Evolutionary conservation across 306 rosid genomes (phyloP).

Genomic region (Myrica gale): DNA sequence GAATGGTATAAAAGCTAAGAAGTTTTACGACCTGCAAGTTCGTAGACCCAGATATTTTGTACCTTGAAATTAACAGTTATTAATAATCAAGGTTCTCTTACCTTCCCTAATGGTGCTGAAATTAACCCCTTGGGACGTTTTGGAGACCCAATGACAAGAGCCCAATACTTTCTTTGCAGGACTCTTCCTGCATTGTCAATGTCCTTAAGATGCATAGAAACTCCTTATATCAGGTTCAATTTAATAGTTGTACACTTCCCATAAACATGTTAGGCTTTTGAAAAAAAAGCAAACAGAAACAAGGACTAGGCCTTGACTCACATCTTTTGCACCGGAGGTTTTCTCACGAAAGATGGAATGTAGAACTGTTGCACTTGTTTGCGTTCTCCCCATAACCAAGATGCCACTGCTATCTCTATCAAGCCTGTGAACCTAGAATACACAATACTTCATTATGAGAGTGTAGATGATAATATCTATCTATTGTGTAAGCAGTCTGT

Average conservation of each 20-base stretch:
- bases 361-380: conserved; percentile 61
- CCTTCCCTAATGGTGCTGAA: conserved; percentile 83
- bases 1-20: not conserved
- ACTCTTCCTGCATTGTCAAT: conserved; percentile 38
- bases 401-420: conserved; percentile 87
- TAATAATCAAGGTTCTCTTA: conserved; percentile 35
- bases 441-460: conserved; percentile 18
- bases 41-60: not conserved
- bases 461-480: too few species aligned
- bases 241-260: conserved; percentile 2
- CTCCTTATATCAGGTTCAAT: conserved; percentile 20
- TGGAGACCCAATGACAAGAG: conserved; percentile 93
- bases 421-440: conserved; percentile 75
- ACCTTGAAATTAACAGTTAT: conserved; percentile 10
- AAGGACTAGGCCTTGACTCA: conserved; percentile 28
- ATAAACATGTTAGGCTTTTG: conserved; percentile 3
- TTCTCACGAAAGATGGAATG: conserved; percentile 85
- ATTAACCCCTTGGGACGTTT: conserved; percentile 61
- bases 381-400: conserved; percentile 91
- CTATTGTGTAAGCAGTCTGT: not conserved
- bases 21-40: not conserved
- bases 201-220: conserved; percentile 25
- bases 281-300: conserved; percentile 1
- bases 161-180: conserved; percentile 72
- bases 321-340: conserved; percentile 67